Evolutionary conservation across 805 yeast species (phyloP).

Genomic region (Candida multigemmis): DNA sequence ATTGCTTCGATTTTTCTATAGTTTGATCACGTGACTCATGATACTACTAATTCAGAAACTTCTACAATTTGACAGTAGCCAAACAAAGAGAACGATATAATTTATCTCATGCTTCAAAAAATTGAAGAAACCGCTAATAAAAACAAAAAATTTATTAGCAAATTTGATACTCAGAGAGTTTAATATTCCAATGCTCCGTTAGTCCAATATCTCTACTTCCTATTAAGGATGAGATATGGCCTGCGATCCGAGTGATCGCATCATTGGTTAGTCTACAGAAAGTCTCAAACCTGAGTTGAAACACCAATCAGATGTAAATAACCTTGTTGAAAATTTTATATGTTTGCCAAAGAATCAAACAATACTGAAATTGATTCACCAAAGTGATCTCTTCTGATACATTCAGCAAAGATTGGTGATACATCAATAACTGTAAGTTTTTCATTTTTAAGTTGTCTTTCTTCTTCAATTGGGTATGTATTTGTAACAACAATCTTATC

Average conservation of each 20-base stretch:
- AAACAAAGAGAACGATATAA: too few species aligned
- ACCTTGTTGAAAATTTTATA: constrained; percentile 23
- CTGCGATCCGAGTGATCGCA: constrained; percentile 49
- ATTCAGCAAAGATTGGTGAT: constrained; percentile 92
- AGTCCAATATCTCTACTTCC: constrained; percentile 28
- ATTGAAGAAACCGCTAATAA: too few species aligned
- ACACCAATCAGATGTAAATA: neutral
- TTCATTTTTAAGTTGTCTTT: constrained; percentile 43
- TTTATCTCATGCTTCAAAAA: too few species aligned
- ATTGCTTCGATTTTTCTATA: too few species aligned
- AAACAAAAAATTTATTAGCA: too few species aligned
- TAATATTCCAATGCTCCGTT: constrained; percentile 53
- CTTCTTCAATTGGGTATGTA: constrained; percentile 81
- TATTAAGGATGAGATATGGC: constrained; percentile 16
- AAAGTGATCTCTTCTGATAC: constrained; percentile 96
- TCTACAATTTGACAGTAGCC: too few species aligned
- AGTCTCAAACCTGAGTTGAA: constrained; percentile 1
- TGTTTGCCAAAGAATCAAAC: constrained; percentile 75
- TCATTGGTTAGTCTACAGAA: constrained; percentile 28
- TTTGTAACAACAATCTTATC: constrained; percentile 93
- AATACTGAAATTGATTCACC: constrained; percentile 94
- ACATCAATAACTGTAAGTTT: constrained; percentile 87
- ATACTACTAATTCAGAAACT: too few species aligned
- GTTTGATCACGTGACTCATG: too few species aligned
- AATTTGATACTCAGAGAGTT: too few species aligned